Conservation (phyloP, 2,329 filamentous ascomycete species). For the Venturia nashicola region DNA sequence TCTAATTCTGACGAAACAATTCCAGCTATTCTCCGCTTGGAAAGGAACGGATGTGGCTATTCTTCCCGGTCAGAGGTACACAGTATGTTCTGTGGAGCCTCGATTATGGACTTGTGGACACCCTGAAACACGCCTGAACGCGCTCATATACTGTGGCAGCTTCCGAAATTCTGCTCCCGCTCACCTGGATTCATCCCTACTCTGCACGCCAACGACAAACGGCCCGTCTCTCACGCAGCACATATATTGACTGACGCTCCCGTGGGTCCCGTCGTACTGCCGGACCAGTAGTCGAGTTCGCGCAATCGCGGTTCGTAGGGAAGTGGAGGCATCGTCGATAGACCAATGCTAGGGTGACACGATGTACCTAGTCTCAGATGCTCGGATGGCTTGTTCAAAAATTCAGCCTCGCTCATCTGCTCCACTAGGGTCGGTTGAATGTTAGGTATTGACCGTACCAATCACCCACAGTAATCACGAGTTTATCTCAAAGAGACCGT, state of each 20-base stretch:
- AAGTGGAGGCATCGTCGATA: neutral
- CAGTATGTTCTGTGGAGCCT: constrained; percentile 2
- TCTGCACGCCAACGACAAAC: neutral
- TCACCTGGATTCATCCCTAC: neutral
- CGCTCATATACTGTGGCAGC: neutral
- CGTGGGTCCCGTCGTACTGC: too few species aligned
- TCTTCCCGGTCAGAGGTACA: neutral
- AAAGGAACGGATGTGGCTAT: neutral
- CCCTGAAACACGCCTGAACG: neutral
- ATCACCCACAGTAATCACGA: too few species aligned
- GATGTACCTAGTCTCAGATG: neutral
- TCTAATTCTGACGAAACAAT: neutral
- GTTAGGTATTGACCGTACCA: too few species aligned
- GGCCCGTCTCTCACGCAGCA: neutral
- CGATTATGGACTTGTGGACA: neutral
- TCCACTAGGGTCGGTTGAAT: neutral
- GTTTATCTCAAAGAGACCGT: too few species aligned
- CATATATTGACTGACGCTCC: neutral
- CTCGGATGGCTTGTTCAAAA: too few species aligned
- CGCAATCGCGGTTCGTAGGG: neutral
- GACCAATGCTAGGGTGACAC: neutral
- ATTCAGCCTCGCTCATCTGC: too few species aligned
- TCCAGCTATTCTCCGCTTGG: neutral
- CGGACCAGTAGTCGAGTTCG: too few species aligned
- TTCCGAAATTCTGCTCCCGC: neutral